Evolutionary conservation across 73 alveolate genomes (phyloP).

Genomic region (Tetrahymena elliotti): DNA sequence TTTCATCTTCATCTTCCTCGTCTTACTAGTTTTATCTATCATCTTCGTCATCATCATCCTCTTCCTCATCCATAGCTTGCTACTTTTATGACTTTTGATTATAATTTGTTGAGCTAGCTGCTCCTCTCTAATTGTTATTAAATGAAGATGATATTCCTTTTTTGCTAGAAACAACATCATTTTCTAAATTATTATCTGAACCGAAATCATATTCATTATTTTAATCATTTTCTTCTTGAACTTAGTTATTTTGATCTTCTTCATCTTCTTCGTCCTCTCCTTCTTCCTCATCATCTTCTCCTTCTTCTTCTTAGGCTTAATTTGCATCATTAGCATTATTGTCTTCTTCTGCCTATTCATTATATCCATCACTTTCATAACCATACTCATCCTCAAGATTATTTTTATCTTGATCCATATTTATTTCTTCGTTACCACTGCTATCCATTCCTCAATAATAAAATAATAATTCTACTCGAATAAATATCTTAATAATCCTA

Average conservation of each 20-base stretch:
- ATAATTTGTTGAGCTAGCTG: neutral
- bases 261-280: neutral
- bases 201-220: neutral
- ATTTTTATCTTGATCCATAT: neutral
- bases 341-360: neutral
- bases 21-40: neutral
- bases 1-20: neutral
- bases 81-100: neutral
- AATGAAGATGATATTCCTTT: neutral
- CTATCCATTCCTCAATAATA: neutral
- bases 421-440: neutral
- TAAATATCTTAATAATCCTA: neutral
- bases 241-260: neutral
- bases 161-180: neutral
- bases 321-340: neutral
- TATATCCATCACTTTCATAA: neutral
- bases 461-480: neutral
- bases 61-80: neutral
- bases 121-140: neutral
- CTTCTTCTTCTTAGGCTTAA: neutral
- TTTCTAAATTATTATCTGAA: neutral
- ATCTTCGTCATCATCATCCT: neutral
- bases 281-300: neutral
- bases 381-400: neutral
- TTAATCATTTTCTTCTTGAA: neutral